Conservation (phyloP, 2,329 filamentous ascomycete species). For the Macrophomina tecta region DNA sequence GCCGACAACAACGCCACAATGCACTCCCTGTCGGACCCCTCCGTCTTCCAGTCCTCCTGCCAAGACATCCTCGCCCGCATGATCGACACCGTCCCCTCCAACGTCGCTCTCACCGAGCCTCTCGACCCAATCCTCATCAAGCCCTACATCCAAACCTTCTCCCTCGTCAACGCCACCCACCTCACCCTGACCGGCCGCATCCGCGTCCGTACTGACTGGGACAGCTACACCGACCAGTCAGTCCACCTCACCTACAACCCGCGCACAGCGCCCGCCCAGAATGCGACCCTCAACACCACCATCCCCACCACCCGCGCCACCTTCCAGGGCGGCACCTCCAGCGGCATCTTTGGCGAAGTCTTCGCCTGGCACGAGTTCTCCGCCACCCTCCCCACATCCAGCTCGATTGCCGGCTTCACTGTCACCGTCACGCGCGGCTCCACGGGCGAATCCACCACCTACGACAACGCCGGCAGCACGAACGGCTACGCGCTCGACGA, state of each 20-base stretch:
- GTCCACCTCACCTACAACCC: constrained; percentile 12
- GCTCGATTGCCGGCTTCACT: constrained; percentile 1
- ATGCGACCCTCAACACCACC: not conserved
- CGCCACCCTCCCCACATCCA: not conserved
- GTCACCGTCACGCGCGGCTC: not conserved
- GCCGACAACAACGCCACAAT: constrained; percentile 23
- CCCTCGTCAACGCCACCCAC: constrained; percentile 5
- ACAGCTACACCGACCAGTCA: not conserved
- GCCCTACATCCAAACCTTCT: constrained; percentile 1
- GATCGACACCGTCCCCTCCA: constrained; percentile 20
- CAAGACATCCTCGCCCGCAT: constrained; percentile 18
- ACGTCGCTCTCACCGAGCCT: not conserved
- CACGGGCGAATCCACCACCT: not conserved
- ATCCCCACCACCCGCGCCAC: constrained; percentile 11
- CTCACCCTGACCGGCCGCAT: constrained; percentile 17
- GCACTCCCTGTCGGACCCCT: constrained; percentile 16
- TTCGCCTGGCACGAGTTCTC: constrained; percentile 27
- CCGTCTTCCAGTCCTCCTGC: constrained; percentile 3
- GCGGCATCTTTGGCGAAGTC: constrained; percentile 13
- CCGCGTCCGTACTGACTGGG: constrained; percentile 1
- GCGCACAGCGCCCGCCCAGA: not conserved
- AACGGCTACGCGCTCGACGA: constrained; percentile 3
- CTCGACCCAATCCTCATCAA: not conserved
- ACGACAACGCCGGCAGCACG: constrained; percentile 9
- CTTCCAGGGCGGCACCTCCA: not conserved